A percentile compares a stretch with the other conserved stretches of the same genome.
These are phyloP conservation scores for Diaporthe sp. DNA, from an alignment of 2,329 filamentous ascomycete species.

Conservation along the genomic window DNA sequence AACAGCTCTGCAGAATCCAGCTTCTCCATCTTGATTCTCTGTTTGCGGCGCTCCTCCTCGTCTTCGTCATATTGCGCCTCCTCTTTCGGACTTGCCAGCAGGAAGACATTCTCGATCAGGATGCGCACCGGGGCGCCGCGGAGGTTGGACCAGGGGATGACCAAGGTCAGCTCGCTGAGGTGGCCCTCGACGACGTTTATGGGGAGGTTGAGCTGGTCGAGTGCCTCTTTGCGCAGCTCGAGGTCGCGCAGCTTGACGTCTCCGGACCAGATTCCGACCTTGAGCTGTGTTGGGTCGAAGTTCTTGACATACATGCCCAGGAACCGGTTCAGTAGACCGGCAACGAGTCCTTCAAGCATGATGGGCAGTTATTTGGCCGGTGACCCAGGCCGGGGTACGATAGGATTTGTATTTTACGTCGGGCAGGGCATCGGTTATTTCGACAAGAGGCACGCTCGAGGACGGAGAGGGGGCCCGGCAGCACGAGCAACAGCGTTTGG, in stretches of 20 bases:
- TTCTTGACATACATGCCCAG: conserved; percentile 99
- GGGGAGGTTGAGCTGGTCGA: conserved; percentile 96
- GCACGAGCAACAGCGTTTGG: background rate
- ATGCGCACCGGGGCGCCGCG: conserved; percentile 94
- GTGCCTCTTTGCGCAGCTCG: conserved; percentile 91
- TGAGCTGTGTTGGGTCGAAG: conserved; percentile 97
- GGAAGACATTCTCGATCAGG: conserved; percentile 95
- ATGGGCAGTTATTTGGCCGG: conserved; percentile 67
- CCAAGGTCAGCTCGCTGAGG: conserved; percentile 89
- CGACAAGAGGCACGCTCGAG: conserved; percentile 22
- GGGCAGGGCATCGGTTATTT: conserved; percentile 32
- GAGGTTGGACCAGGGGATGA: conserved; percentile 98
- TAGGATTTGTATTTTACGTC: conserved; percentile 17
- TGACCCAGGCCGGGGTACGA: conserved; percentile 76
- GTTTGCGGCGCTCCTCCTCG: conserved; percentile 87
- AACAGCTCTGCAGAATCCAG: conserved; percentile 95
- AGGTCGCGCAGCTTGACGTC: conserved; percentile 96
- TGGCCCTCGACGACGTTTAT: conserved; percentile 98
- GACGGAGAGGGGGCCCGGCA: background rate
- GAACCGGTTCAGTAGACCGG: conserved; percentile 98
- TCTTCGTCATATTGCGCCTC: conserved; percentile 93
- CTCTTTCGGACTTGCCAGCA: conserved; percentile 94
- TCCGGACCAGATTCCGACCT: conserved; percentile 98
- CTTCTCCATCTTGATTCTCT: conserved; percentile 98
- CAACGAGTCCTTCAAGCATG: conserved; percentile 98